These are phyloP conservation scores for Sugiyamaella pinicola DNA, from an alignment of 1,139 yeast species.

Conservation along the genomic window DNA sequence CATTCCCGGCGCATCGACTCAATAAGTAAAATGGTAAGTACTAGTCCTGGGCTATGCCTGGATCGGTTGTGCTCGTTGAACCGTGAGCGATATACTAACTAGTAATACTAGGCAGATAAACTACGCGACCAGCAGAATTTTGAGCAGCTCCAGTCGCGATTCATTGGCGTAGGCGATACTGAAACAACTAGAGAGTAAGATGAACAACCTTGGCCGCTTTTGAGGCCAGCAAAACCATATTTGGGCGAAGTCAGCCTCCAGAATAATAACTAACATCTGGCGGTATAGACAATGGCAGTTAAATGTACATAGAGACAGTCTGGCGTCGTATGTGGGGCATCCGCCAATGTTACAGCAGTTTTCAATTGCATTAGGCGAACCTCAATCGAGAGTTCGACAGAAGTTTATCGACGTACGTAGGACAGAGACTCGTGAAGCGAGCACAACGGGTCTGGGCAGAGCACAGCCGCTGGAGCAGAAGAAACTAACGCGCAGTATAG, in stretches of 20 bases:
- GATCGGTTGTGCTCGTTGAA: too few relatives aligned
- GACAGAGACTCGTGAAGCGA: neutral
- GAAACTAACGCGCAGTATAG: slow-evolving; percentile 10
- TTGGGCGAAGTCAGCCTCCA: slow-evolving; percentile 26
- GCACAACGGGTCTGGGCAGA: too few relatives aligned
- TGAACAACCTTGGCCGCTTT: too few relatives aligned
- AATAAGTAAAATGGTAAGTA: slow-evolving; percentile 1
- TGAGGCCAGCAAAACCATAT: too few relatives aligned
- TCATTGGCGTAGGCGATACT: slow-evolving; percentile 71
- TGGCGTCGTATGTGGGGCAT: slow-evolving; percentile 70
- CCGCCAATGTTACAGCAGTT: slow-evolving; percentile 65
- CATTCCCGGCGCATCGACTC: neutral
- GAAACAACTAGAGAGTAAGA: slow-evolving; percentile 57
- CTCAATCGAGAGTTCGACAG: slow-evolving; percentile 52
- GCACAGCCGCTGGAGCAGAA: too few relatives aligned
- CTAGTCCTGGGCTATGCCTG: neutral
- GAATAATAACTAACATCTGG: slow-evolving; percentile 13
- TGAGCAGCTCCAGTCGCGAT: slow-evolving; percentile 61
- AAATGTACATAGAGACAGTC: slow-evolving; percentile 73
- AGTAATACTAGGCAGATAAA: slow-evolving; percentile 51
- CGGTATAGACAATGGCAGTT: slow-evolving; percentile 52
- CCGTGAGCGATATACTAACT: neutral
- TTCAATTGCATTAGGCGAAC: slow-evolving; percentile 62
- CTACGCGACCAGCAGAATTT: slow-evolving; percentile 65
- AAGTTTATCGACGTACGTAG: slow-evolving; percentile 53